Base-by-base conservation (phyloP, 129 eudicot species). In the Flaveria trinervia region DNA sequence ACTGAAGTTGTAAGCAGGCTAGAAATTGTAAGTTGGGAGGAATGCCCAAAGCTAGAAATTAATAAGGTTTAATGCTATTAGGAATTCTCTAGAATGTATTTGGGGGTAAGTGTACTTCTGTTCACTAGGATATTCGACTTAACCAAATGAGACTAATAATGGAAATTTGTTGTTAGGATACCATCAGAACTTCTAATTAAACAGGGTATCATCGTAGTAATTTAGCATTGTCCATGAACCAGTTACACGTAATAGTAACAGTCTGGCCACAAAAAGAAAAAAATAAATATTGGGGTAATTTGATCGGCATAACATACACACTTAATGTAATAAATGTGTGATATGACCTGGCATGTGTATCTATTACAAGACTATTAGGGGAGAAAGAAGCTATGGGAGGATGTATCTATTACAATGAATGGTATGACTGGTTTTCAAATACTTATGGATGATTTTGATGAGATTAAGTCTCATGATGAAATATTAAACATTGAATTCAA, bases 121-220 rank as follows among this genome's bases (percentile, higher is more conserved):
- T 44, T 17, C 2, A 3, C 30, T 30, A 71, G 66, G 43, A 15
- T 33, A 73, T 59, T 66, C 59, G 5, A 13, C 44, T 6, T 65
- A 50, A 50, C 20, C 41, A 15, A 22, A 65, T 20, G 65, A 33
- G 65, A 33, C 51, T 15, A 15, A 41, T 65, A 51, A 65, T 76
- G 73, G 4, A 14, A 65, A 49, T 30, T 20, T 65, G 43, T 13
- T 50, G 49, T 64, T 76, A 13, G 36, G 46, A 33, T 76, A 39
- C 9, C 15, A 67, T 50, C 68, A 14, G 68, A 39, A 33, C 41
- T 36, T 51, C 1, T 18, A 50, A 12, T 67, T 12, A 18, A 64
- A 50, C 8, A 10, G 54, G 46, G 2, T 50, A n/a, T 65, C 33
- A 14, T 65, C 14, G 6, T 76, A 36, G 41, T 36, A 36, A 5